phyloP scores from a whole-genome alignment of 2,329 filamentous ascomycete species.

The Sporothrix sp. region DNA sequence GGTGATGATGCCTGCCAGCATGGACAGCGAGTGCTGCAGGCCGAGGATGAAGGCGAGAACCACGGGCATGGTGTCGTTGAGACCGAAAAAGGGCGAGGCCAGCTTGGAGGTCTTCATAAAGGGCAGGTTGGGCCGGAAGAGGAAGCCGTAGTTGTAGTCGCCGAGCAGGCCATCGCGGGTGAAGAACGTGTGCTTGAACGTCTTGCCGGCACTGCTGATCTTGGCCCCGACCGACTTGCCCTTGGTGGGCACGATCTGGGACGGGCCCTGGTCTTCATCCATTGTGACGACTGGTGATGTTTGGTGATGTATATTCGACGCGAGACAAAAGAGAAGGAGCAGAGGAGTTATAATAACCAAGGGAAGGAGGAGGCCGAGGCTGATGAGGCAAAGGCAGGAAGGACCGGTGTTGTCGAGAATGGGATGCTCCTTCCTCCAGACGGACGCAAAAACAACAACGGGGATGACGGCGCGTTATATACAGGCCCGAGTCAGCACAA shows the following conservation, averaged over 20 bases:
- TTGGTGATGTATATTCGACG: background rate
- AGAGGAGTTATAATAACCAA: background rate
- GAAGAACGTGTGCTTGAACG: slow-evolving; percentile 30
- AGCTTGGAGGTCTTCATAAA: slow-evolving; percentile 58
- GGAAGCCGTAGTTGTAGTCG: slow-evolving; percentile 80
- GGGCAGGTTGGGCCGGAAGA: slow-evolving; percentile 73
- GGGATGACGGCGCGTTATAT: slow-evolving; percentile 1
- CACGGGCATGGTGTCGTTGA: slow-evolving; percentile 69
- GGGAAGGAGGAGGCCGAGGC: background rate
- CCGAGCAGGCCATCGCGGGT: slow-evolving; percentile 68
- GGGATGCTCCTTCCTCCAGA: background rate
- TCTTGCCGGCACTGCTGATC: slow-evolving; percentile 26
- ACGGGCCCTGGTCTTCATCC: slow-evolving; percentile 48
- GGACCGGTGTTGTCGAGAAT: background rate
- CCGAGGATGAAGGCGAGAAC: slow-evolving; percentile 64
- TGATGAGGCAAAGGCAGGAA: background rate
- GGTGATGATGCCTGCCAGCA: slow-evolving; percentile 67
- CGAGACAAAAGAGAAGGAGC: background rate
- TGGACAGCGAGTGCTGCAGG: slow-evolving; percentile 69
- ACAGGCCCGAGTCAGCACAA: background rate
- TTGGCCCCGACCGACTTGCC: slow-evolving; percentile 23
- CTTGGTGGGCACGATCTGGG: slow-evolving; percentile 36
- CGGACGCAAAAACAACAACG: background rate
- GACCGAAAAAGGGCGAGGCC: slow-evolving; percentile 73
- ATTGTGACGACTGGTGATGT: slow-evolving; percentile 24